These are phyloP conservation scores for Bryoerythrophyllum caledonicum DNA, from an alignment of 225 moss, liverwort and hornwort species.

Conservation along the genomic window DNA sequence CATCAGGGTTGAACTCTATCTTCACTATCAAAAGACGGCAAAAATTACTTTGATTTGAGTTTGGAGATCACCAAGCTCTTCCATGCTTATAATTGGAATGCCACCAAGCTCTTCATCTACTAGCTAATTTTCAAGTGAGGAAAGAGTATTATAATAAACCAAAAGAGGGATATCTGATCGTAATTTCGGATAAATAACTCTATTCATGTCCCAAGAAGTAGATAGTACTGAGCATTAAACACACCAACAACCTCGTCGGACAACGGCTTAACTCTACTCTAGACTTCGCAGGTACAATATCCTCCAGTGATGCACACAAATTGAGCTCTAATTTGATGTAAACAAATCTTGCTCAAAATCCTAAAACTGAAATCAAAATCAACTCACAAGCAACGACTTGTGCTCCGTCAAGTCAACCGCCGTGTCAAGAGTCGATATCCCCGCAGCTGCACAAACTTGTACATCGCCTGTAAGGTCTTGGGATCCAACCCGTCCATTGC, in stretches of 20 bases:
- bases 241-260: neutral
- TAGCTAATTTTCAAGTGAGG: too few species aligned
- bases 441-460: slow-evolving; percentile 23
- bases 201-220: neutral
- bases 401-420: slow-evolving; percentile 22
- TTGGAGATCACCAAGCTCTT: too few species aligned
- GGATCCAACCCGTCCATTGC: slow-evolving; percentile 19
- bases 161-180: too few species aligned
- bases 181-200: too few species aligned
- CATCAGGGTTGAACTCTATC: too few species aligned
- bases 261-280: neutral
- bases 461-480: slow-evolving; percentile 17
- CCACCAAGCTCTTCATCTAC: too few species aligned
- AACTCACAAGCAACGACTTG: slow-evolving; percentile 46
- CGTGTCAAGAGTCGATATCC: slow-evolving; percentile 36
- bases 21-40: too few species aligned
- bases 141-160: too few species aligned
- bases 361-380: neutral
- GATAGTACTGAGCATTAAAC: neutral
- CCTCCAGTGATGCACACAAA: neutral
- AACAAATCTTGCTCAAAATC: neutral
- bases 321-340: neutral
- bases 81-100: too few species aligned
- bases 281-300: neutral
- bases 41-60: too few species aligned